Conservation (phyloP, 1,284 basidiomycete species). For the Naganishia liquefaciens region DNA sequence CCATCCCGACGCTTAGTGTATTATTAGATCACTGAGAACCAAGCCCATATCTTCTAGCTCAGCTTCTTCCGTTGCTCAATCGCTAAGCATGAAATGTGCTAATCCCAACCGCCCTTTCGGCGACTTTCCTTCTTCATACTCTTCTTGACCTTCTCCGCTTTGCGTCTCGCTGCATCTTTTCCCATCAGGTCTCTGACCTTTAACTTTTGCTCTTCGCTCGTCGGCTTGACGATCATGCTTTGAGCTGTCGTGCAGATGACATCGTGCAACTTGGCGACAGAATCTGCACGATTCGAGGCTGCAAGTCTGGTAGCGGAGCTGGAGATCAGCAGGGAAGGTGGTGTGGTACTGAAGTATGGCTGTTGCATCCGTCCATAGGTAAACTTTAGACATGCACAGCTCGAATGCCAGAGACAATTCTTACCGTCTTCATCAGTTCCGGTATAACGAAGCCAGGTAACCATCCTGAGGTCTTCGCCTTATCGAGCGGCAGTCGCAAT, state of each 20-base stretch:
- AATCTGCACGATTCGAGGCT: conserved; percentile 41
- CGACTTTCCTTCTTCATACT: conserved; percentile 38
- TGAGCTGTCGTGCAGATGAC: conserved; percentile 40
- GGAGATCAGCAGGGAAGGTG: conserved; percentile 45
- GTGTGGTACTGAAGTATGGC: conserved; percentile 46
- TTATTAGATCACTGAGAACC: too few species aligned
- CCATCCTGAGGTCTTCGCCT: conserved; percentile 42
- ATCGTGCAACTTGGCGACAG: conserved; percentile 41
- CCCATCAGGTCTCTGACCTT: conserved; percentile 39
- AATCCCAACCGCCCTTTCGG: conserved; percentile 27
- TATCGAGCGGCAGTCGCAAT: conserved; percentile 40
- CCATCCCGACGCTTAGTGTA: too few species aligned
- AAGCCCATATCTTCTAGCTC: too few species aligned
- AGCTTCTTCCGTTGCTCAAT: not conserved
- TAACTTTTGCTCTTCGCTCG: conserved; percentile 43
- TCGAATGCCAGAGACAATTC: not conserved
- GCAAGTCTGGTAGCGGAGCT: conserved; percentile 46
- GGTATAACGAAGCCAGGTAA: conserved; percentile 46
- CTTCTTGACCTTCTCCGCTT: conserved; percentile 44
- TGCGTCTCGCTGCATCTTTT: conserved; percentile 41
- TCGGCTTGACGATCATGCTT: conserved; percentile 43
- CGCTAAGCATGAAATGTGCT: not conserved
- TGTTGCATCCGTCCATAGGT: conserved; percentile 22
- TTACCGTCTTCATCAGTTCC: conserved; percentile 43
- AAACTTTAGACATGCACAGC: not conserved